Conservation (phyloP, 2,329 filamentous ascomycete species). For the Penicillium glabrum region DNA sequence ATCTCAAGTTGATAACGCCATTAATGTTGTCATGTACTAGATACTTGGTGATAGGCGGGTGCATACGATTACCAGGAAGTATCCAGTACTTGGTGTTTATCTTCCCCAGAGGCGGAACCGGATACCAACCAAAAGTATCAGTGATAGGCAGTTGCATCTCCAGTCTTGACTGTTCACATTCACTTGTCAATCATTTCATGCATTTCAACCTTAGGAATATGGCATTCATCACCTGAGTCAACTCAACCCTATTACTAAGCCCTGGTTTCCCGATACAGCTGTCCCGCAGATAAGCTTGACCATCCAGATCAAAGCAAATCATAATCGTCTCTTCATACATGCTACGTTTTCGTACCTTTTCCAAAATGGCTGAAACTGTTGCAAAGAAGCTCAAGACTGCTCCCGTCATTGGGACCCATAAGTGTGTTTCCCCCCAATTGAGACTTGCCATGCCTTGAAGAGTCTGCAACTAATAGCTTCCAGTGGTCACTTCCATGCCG, state of each 20-base stretch:
- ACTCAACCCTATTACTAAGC: constrained; percentile 8
- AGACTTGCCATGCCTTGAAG: neutral
- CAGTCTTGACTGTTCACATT: neutral
- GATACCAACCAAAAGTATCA: too few species aligned
- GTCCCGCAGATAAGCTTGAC: constrained; percentile 16
- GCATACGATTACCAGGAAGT: neutral
- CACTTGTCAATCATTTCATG: neutral
- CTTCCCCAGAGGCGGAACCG: neutral
- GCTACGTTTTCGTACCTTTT: constrained; percentile 41
- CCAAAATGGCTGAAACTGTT: constrained; percentile 66
- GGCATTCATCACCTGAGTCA: constrained; percentile 10
- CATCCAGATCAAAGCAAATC: constrained; percentile 19
- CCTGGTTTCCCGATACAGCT: constrained; percentile 22
- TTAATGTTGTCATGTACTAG: neutral
- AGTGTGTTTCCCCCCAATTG: constrained; percentile 42
- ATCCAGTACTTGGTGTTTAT: neutral
- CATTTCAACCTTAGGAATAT: neutral
- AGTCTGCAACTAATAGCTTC: constrained; percentile 7
- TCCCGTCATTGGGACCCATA: constrained; percentile 87
- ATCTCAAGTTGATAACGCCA: neutral
- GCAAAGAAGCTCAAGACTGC: constrained; percentile 82
- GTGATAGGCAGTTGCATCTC: too few species aligned
- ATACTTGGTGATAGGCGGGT: neutral
- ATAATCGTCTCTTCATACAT: constrained; percentile 21
- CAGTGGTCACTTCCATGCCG: constrained; percentile 94